These are phyloP conservation scores for Stenocarpella maydis DNA, from an alignment of 2,329 filamentous ascomycete genomes.

Conservation along the genomic window DNA sequence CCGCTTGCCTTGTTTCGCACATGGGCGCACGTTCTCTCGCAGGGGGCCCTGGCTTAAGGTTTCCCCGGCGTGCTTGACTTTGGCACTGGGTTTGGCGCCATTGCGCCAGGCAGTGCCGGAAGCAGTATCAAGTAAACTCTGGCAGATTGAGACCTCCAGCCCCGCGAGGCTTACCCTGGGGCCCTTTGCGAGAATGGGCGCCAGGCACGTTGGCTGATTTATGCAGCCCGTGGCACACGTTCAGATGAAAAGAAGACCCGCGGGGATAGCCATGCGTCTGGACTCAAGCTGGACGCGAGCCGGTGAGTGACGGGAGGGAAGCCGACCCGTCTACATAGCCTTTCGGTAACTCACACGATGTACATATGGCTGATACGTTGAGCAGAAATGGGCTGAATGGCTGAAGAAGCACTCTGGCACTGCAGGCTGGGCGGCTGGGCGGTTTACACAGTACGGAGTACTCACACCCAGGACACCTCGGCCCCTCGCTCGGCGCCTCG, in stretches of 20 bases:
- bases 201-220: background rate
- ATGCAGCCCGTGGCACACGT: constrained; percentile 10
- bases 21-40: background rate
- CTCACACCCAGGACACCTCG: no score
- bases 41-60: background rate
- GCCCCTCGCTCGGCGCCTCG: no score
- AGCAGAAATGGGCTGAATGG: background rate
- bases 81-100: background rate
- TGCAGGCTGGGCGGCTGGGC: no score
- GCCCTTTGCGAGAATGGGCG: background rate
- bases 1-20: background rate
- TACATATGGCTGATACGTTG: no score
- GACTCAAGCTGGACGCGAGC: background rate
- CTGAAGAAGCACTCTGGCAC: no score
- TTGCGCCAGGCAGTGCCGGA: background rate
- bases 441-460: no score
- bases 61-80: background rate
- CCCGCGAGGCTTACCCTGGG: background rate
- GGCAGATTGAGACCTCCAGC: background rate
- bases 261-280: background rate
- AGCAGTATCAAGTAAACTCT: background rate
- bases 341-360: background rate
- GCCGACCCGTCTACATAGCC: background rate
- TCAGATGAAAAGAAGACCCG: constrained; percentile 13
- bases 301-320: background rate